phyloP scores from a whole-genome alignment of 768 basidiomycete genomes.

The Pulveroboletus sp. region DNA sequence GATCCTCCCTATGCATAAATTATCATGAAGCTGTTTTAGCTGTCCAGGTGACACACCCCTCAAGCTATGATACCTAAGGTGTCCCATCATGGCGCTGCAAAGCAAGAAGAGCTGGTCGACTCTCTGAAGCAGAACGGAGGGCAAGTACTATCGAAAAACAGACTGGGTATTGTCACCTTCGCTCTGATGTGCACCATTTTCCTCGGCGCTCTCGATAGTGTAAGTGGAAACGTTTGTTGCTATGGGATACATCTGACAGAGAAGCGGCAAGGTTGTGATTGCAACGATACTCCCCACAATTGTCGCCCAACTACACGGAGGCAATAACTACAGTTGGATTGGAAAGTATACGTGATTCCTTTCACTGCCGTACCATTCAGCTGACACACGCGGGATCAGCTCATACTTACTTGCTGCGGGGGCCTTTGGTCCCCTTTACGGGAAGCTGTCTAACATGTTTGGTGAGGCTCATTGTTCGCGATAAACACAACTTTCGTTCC shows the following conservation, averaged over 20 bases:
- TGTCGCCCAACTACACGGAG: conserved; percentile 57
- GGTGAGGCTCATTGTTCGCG: conserved; percentile 22
- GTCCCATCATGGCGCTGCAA: no score
- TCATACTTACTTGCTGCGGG: conserved; percentile 71
- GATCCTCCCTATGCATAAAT: no score
- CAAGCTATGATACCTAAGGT: no score
- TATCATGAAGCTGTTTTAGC: no score
- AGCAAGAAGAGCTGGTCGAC: no score
- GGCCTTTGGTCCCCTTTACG: conserved; percentile 65
- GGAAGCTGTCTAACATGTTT: conserved; percentile 64
- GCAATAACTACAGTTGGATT: conserved; percentile 65
- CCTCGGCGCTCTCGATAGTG: conserved; percentile 54
- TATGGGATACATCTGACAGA: background rate
- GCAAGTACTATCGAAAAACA: conserved; percentile 43
- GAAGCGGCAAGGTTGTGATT: conserved; percentile 50
- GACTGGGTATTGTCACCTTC: conserved; percentile 20
- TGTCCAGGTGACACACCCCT: no score
- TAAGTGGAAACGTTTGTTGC: conserved; percentile 16
- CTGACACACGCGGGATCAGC: conserved; percentile 30
- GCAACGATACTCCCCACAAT: conserved; percentile 72
- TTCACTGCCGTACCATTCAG: background rate
- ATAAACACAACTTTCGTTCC: background rate
- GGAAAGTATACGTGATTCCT: conserved; percentile 43
- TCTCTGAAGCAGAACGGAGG: conserved; percentile 51
- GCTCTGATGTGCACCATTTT: conserved; percentile 26